Conservation (phyloP, 768 basidiomycete genomes). For the Lactarius akahatsu region DNA sequence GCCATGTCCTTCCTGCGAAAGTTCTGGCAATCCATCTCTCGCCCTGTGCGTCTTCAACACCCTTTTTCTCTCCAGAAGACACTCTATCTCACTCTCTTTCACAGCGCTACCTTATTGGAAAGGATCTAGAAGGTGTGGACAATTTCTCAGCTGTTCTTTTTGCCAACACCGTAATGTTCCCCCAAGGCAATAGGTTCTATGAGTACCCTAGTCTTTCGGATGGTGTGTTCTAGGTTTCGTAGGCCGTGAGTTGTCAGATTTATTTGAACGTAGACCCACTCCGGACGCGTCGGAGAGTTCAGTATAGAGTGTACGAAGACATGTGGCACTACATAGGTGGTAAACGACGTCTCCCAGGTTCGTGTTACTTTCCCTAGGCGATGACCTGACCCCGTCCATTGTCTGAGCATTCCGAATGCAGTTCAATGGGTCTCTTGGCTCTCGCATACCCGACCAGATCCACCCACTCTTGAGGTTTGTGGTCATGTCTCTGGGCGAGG, state of each 20-base stretch:
- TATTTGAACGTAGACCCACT: conserved; percentile 9
- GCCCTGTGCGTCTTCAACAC: neutral
- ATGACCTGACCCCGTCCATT: conserved; percentile 9
- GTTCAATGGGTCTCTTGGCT: conserved; percentile 30
- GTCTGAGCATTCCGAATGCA: conserved; percentile 9
- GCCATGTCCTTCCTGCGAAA: neutral
- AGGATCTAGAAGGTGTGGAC: conserved; percentile 25
- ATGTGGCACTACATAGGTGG: conserved; percentile 28
- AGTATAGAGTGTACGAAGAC: conserved; percentile 24
- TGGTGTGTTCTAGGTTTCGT: conserved; percentile 16
- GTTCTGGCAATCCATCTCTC: neutral
- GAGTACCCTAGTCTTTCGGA: conserved; percentile 26
- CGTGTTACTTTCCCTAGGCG: conserved; percentile 1
- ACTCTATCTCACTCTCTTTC: neutral
- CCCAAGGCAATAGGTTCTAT: conserved; percentile 27
- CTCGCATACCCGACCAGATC: conserved; percentile 21
- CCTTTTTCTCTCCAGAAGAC: neutral
- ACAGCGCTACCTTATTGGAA: conserved; percentile 23
- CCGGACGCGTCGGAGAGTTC: conserved; percentile 23
- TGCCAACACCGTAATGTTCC: neutral
- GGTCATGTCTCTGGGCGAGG: neutral
- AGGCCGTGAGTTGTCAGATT: neutral
- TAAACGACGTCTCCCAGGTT: conserved; percentile 27
- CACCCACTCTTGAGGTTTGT: conserved; percentile 26
- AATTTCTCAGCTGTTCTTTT: neutral